phyloP scores from a whole-genome alignment of 495 filamentous ascomycete species.

The Neurospora tetrasperma region DNA sequence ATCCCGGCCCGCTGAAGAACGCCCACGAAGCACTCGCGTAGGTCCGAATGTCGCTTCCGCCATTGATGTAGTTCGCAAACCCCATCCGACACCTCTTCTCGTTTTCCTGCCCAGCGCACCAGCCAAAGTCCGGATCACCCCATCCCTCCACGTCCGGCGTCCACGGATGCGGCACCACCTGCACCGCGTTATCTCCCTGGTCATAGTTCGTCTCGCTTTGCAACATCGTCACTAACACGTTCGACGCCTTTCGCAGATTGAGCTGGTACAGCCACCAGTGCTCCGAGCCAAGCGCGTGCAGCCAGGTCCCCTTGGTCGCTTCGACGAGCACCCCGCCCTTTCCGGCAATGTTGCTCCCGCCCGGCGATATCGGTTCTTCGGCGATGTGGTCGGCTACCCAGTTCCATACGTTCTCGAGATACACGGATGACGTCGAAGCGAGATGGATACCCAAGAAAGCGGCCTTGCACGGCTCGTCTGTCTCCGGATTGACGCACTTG shows the following conservation, averaged over 20 bases:
- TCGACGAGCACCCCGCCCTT: conserved; percentile 48
- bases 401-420: conserved; percentile 61
- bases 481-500: conserved; percentile 30
- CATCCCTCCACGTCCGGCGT: conserved; percentile 27
- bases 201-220: conserved; percentile 89
- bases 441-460: conserved; percentile 61
- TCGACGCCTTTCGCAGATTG: conserved; percentile 57
- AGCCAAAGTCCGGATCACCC: conserved; percentile 48
- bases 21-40: conserved; percentile 56
- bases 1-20: conserved; percentile 50
- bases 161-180: conserved; percentile 38
- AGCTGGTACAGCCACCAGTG: conserved; percentile 71
- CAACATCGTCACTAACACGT: conserved; percentile 69
- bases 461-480: conserved; percentile 48
- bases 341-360: conserved; percentile 32
- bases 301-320: conserved; percentile 47
- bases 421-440: conserved; percentile 43
- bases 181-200: conserved; percentile 61
- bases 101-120: conserved; percentile 19
- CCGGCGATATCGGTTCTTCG: conserved; percentile 36
- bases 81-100: conserved; percentile 36
- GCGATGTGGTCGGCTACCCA: conserved; percentile 68
- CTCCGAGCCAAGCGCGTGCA: conserved; percentile 61
- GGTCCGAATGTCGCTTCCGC: conserved; percentile 42
- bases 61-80: conserved; percentile 44